phyloP scores from a whole-genome alignment of 1,284 basidiomycete genomes.

The Mycena sp. region DNA sequence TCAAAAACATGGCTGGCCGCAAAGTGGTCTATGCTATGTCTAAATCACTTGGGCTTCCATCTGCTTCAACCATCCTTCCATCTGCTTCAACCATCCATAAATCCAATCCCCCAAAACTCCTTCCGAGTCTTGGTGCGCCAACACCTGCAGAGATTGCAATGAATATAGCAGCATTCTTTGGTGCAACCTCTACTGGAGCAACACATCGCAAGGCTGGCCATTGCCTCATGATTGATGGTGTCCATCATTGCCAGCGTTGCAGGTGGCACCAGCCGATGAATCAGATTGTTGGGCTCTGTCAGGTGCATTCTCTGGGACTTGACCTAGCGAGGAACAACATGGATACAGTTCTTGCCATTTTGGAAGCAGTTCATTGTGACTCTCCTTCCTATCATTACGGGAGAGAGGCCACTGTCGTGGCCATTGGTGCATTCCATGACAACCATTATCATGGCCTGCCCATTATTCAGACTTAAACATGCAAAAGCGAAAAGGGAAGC shows the following conservation, averaged over 20 bases:
- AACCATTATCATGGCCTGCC: too few species aligned
- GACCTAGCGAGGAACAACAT: background rate
- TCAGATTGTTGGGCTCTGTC: too few species aligned
- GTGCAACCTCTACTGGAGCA: background rate
- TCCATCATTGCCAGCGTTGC: too few species aligned
- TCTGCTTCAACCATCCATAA: background rate
- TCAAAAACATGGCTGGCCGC: background rate
- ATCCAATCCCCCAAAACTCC: background rate
- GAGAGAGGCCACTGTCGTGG: too few species aligned
- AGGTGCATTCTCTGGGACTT: too few species aligned
- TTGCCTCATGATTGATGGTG: too few species aligned
- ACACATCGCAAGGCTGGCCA: background rate
- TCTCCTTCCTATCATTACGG: background rate
- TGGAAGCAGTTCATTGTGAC: background rate
- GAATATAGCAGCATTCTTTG: background rate
- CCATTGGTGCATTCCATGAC: too few species aligned
- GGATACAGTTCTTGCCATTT: background rate
- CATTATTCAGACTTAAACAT: too few species aligned
- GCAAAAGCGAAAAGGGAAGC: too few species aligned
- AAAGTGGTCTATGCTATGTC: slow-evolving; percentile 1
- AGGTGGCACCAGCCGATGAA: too few species aligned
- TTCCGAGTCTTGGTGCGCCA: background rate
- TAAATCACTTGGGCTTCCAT: background rate
- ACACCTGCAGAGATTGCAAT: background rate
- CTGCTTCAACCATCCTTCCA: too few species aligned